A percentile compares a stretch with the other conserved stretches of the same genome.
phyloP scores from a whole-genome alignment of 768 basidiomycete species.

The Collybiopsis confluens region DNA sequence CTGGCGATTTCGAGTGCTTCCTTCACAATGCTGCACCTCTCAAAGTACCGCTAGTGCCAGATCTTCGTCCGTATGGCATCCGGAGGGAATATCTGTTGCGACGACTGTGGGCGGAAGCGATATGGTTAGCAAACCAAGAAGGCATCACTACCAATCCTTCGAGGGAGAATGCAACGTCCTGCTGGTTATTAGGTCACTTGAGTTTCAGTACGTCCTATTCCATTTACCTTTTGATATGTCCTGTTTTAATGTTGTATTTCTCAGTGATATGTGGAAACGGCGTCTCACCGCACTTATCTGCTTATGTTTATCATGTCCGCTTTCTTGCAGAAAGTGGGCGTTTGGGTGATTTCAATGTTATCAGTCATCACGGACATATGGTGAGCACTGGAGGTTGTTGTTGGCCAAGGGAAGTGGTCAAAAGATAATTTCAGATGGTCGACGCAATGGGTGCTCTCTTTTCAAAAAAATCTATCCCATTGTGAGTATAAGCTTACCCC shows the following conservation, averaged over 20 bases:
- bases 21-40: background rate
- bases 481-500: background rate
- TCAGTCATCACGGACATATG: background rate
- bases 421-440: background rate
- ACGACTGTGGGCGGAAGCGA: constrained; percentile 1
- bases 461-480: background rate
- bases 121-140: background rate
- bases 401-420: background rate
- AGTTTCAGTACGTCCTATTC: background rate
- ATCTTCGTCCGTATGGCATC: background rate
- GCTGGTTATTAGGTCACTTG: constrained; percentile 1
- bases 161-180: constrained; percentile 5
- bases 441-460: background rate
- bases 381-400: background rate
- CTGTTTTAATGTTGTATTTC: background rate
- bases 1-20: background rate
- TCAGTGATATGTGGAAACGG: background rate
- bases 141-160: background rate
- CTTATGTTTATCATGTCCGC: background rate
- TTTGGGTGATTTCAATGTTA: background rate
- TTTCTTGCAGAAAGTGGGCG: background rate
- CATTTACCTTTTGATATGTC: background rate
- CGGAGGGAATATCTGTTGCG: background rate
- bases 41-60: background rate
- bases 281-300: background rate